Percentiles rank a stretch among this genome's conserved stretches.
These are phyloP conservation scores for Cytidiella melzeri DNA, from an alignment of 768 basidiomycete genomes.

Conservation along the genomic window DNA sequence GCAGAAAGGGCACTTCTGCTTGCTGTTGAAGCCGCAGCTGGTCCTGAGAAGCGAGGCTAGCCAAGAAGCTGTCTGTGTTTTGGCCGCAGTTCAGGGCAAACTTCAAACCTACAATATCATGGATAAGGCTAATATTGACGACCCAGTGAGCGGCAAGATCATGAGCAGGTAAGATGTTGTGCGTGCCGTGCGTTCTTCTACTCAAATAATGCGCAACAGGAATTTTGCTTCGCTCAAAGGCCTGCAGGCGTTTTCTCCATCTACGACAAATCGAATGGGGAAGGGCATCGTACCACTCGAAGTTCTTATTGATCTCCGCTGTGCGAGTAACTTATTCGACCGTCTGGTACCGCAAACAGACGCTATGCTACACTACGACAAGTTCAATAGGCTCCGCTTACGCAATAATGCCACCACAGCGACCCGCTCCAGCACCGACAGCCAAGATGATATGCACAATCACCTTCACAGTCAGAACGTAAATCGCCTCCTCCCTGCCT, in stretches of 20 bases:
- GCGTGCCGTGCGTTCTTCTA: too few species aligned
- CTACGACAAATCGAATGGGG: constrained; percentile 31
- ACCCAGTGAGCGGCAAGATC: constrained; percentile 79
- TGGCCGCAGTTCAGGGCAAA: constrained; percentile 76
- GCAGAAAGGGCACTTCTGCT: constrained; percentile 68
- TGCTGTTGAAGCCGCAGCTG: constrained; percentile 90
- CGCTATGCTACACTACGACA: constrained; percentile 83
- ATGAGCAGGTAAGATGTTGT: constrained; percentile 72
- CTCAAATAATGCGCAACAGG: constrained; percentile 32
- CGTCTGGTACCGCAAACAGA: constrained; percentile 87
- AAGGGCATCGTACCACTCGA: constrained; percentile 78
- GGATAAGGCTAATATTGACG: constrained; percentile 72
- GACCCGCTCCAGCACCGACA: constrained; percentile 32
- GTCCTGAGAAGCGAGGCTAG: constrained; percentile 59
- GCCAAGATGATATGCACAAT: constrained; percentile 24
- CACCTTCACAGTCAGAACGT: constrained; percentile 67
- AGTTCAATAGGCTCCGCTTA: constrained; percentile 87
- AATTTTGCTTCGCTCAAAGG: constrained; percentile 75
- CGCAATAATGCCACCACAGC: constrained; percentile 63
- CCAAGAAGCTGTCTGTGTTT: constrained; percentile 54
- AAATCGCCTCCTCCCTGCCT: constrained; percentile 15
- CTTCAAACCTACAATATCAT: constrained; percentile 75
- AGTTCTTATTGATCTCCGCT: constrained; percentile 78
- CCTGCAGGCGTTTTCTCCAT: constrained; percentile 84
- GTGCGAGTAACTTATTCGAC: constrained; percentile 79